Conservation (phyloP, 305 asterid species). For the Rubia balearica region DNA sequence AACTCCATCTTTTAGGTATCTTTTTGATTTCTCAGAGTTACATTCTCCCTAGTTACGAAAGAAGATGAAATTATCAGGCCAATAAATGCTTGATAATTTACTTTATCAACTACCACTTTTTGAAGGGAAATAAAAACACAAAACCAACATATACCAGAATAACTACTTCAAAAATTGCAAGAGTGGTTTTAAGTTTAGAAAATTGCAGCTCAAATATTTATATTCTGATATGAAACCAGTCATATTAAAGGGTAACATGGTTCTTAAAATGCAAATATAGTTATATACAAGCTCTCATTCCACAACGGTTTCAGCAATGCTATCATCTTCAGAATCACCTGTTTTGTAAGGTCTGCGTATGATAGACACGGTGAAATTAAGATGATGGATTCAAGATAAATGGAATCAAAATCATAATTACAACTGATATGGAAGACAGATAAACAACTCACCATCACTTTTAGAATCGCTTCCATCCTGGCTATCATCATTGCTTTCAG, state of each 20-base stretch:
- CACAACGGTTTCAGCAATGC: neutral
- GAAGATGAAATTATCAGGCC: neutral
- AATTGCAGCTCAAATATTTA: neutral
- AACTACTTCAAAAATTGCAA: neutral
- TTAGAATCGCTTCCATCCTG: neutral
- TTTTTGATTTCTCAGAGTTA: constrained; percentile 94
- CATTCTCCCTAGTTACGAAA: constrained; percentile 75
- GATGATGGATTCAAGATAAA: neutral
- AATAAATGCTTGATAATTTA: neutral
- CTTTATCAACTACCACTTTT: neutral
- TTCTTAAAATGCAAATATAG: neutral
- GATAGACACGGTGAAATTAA: too few relatives aligned
- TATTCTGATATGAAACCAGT: neutral
- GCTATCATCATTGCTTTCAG: too few relatives aligned
- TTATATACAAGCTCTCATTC: neutral
- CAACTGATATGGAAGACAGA: neutral
- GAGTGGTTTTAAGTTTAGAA: neutral
- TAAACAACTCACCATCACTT: neutral
- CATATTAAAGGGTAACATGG: too few relatives aligned
- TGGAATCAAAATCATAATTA: neutral
- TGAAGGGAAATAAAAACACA: neutral
- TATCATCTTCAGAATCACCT: neutral
- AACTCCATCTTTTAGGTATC: constrained; percentile 81
- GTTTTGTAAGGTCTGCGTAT: neutral
- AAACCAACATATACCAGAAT: neutral